Evolutionary conservation across 108 stramenopile species (phyloP).

Genomic region (Nannochloropsis salina): DNA sequence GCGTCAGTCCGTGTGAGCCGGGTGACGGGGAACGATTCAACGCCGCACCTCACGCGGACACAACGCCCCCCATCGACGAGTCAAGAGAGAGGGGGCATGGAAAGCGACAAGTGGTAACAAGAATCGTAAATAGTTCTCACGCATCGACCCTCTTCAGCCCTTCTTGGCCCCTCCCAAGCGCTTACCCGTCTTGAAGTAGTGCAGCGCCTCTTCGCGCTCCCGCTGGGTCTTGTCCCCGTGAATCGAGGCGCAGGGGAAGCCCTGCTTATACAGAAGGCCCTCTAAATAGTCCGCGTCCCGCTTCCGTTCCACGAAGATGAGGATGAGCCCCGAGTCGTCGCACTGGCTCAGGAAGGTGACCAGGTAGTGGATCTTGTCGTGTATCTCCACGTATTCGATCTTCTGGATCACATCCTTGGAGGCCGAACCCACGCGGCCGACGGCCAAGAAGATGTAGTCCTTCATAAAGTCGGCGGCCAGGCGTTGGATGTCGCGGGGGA

Average conservation of each 20-base stretch:
- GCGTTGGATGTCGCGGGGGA: constrained; percentile 93
- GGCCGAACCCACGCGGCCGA: constrained; percentile 88
- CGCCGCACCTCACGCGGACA: too few relatives aligned
- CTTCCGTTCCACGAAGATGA: constrained; percentile 97
- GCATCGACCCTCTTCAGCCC: too few relatives aligned
- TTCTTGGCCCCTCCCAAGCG: neutral
- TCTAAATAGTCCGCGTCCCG: constrained; percentile 87
- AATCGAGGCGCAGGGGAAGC: constrained; percentile 87
- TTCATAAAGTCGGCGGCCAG: constrained; percentile 88
- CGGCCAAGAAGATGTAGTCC: constrained; percentile 89
- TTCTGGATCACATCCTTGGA: constrained; percentile 83
- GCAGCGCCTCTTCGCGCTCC: constrained; percentile 64
- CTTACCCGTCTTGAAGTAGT: constrained; percentile 53
- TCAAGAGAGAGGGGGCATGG: too few relatives aligned
- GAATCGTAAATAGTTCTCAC: too few relatives aligned
- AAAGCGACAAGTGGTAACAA: too few relatives aligned
- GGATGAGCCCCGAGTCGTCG: constrained; percentile 68
- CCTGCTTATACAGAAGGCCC: constrained; percentile 70
- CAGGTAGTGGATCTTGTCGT: constrained; percentile 73
- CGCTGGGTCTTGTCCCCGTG: constrained; percentile 93
- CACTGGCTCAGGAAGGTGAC: constrained; percentile 61
- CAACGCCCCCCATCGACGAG: too few relatives aligned
- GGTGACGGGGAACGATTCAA: too few relatives aligned
- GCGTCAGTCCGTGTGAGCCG: too few relatives aligned
- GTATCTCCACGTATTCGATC: constrained; percentile 83